Base-by-base conservation (phyloP, 768 basidiomycete species). In the Podaxis mareebaensis region DNA sequence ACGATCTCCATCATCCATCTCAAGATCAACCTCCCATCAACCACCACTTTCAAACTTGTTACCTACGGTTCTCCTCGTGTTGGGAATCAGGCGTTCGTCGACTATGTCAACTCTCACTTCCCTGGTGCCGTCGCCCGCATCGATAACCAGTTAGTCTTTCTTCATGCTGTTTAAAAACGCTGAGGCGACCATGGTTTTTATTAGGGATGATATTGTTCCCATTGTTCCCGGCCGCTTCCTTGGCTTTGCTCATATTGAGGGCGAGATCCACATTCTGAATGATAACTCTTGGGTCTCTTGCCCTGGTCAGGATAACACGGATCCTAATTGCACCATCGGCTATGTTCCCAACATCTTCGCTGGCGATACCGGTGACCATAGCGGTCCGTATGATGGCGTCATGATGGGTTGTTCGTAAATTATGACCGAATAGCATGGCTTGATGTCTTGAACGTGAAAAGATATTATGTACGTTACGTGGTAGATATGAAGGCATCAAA, bases 1-100 rank as follows among this genome's bases (percentile, higher is more conserved):
- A 76, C 85, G 3, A 72, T 86, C 42, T 83, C 85, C 60, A 74
- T 80, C 5, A 74, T 86, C n/a, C 84, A 77, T 69, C 76, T 86
- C 4, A 81, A 82, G n/a, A 15, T 70, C 83, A 28, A 79, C 83
- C 63, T 70, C 85, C 44, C 77, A 82, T 4, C 71, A 67, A 17
- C 36, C 4, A 74, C 77, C 3, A 73, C 73, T 10, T 71, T 79
- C 68, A 74, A 65, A 33, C 72, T 73, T 13, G 71, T 82, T 24
- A 74, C 75, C 0, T 83, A 80, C 65, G 81, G 81, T 1, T 68
- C 78, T 74, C 80, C 81, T 22, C 73, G 81, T 59, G 74, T 78
- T 12, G 77, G 78, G 48, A 79, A 81, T 60, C 60, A 69, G 40
- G 73, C 66, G 3, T 75, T 75, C 59, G 71, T 69, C 7, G 59